These are phyloP conservation scores for Pyricularia pennisetigena DNA, from an alignment of 2,329 filamentous ascomycete species.

Conservation along the genomic window DNA sequence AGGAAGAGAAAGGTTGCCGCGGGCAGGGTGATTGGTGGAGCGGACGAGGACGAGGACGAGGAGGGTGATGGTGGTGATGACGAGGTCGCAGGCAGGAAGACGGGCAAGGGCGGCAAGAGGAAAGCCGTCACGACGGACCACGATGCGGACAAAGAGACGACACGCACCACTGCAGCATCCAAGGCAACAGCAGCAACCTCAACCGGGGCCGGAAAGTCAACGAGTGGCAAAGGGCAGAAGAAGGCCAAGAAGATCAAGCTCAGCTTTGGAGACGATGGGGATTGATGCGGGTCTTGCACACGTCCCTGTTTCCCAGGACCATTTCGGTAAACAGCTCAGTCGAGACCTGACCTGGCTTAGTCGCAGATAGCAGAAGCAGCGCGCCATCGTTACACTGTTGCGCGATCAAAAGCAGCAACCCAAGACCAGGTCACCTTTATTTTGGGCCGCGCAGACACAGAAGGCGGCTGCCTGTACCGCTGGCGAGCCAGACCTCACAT, in stretches of 20 bases:
- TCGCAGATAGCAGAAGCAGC: not conserved
- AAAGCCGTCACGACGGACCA: constrained; percentile 6
- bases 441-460: not conserved
- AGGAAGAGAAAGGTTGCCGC: constrained; percentile 43
- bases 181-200: constrained; percentile 1
- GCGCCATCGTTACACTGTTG: not conserved
- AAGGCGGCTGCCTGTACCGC: not conserved
- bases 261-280: constrained; percentile 53
- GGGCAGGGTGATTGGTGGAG: constrained; percentile 36
- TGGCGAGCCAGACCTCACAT: not conserved
- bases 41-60: constrained; percentile 19
- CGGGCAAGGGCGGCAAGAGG: constrained; percentile 5
- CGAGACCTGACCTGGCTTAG: not conserved
- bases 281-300: constrained; percentile 12
- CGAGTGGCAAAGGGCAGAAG: constrained; percentile 30
- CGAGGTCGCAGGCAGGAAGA: constrained; percentile 14
- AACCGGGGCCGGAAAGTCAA: constrained; percentile 4
- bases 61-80: constrained; percentile 11
- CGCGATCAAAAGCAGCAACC: not conserved
- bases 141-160: constrained; percentile 15
- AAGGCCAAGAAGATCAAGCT: constrained; percentile 56
- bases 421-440: not conserved
- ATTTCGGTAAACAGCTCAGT: not conserved
- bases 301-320: not conserved
- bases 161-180: not conserved